Conservation (phyloP, 2,329 filamentous ascomycete genomes). For the Colletotrichum sp. region DNA sequence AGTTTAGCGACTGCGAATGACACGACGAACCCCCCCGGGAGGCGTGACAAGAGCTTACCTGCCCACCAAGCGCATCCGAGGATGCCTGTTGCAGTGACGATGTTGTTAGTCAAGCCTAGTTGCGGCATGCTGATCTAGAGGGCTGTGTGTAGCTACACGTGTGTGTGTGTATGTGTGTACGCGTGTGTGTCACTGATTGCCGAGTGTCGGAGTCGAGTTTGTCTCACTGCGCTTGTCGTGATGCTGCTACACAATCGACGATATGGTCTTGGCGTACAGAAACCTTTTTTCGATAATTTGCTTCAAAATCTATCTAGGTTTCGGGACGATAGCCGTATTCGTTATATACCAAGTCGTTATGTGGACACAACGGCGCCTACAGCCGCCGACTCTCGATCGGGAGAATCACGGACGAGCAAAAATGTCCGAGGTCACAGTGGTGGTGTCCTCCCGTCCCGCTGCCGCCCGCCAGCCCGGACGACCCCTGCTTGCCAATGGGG, state of each 20-base stretch:
- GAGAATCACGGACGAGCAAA: neutral
- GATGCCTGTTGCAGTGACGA: conserved; percentile 17
- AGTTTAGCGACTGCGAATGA: neutral
- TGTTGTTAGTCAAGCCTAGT: conserved; percentile 7
- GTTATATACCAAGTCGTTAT: neutral
- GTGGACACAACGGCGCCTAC: neutral
- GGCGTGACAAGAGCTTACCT: neutral
- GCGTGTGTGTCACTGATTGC: neutral
- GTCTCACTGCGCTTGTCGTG: neutral
- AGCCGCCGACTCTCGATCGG: neutral
- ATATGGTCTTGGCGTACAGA: neutral
- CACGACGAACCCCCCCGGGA: neutral
- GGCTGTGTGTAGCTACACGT: neutral
- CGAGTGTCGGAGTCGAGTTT: neutral
- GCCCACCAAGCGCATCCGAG: conserved; percentile 17
- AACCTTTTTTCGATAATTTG: neutral
- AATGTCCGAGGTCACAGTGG: conserved; percentile 6
- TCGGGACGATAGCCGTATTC: neutral
- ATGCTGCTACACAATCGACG: neutral
- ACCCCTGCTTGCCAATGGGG: neutral
- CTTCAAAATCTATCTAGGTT: neutral
- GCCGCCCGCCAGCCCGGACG: neutral
- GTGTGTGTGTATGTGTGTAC: neutral
- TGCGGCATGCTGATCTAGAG: conserved; percentile 5
- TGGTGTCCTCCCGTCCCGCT: neutral